Conservation (phyloP, 495 filamentous ascomycete genomes). For the Penicillium paxilli region DNA sequence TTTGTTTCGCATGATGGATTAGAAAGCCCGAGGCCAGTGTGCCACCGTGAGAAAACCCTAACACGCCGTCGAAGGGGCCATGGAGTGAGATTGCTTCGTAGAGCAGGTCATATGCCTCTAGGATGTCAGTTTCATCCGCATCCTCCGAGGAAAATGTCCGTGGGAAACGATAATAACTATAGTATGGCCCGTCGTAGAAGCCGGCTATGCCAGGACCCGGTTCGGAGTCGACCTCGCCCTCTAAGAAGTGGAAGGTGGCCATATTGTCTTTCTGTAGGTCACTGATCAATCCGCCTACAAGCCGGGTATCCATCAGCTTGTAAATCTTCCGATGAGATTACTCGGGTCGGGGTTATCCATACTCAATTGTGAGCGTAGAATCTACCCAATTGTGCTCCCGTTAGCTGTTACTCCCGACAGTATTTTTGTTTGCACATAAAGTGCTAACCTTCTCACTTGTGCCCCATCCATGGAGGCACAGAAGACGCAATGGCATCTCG, state of each 20-base stretch:
- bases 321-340: neutral
- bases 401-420: neutral
- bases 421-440: neutral
- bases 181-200: slow-evolving; percentile 36
- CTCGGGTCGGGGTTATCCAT: neutral
- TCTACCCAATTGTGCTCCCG: slow-evolving; percentile 9
- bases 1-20: slow-evolving; percentile 28
- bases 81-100: slow-evolving; percentile 34
- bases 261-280: slow-evolving; percentile 33
- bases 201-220: slow-evolving; percentile 34
- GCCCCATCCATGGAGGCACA: slow-evolving; percentile 36
- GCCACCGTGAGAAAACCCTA: slow-evolving; percentile 42
- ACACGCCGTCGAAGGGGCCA: slow-evolving; percentile 38
- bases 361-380: slow-evolving; percentile 31
- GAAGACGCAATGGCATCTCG: slow-evolving; percentile 26
- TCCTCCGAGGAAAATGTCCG: slow-evolving; percentile 23
- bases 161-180: slow-evolving; percentile 37
- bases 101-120: slow-evolving; percentile 29
- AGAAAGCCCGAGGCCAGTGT: slow-evolving; percentile 34
- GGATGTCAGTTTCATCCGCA: slow-evolving; percentile 22
- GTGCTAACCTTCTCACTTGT: slow-evolving; percentile 28
- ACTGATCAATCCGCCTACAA: slow-evolving; percentile 22
- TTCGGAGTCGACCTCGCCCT: slow-evolving; percentile 33
- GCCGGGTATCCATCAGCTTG: slow-evolving; percentile 2
- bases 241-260: slow-evolving; percentile 33